Evolutionary conservation across 129 eudicot genomes (phyloP).

Genomic region (Saposhnikovia divaricata): DNA sequence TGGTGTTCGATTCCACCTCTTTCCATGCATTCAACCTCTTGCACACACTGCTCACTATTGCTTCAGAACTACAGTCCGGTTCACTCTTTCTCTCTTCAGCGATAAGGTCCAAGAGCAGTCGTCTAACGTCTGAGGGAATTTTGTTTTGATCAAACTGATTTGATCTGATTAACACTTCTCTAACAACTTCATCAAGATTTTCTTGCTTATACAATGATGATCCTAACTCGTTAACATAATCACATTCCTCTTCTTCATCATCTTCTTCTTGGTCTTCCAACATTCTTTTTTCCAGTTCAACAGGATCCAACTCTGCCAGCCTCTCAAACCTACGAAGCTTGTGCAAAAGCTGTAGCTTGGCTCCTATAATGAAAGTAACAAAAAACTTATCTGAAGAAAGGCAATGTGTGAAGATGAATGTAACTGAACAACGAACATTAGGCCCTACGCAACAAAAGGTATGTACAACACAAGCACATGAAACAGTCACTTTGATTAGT

Average conservation of each 20-base stretch:
- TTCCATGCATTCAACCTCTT: slow-evolving; percentile 67
- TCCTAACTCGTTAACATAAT: slow-evolving; percentile 9
- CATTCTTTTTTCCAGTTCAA: slow-evolving; percentile 80
- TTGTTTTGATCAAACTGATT: slow-evolving; percentile 21
- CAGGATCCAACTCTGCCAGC: slow-evolving; percentile 73
- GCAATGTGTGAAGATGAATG: not conserved
- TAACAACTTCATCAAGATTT: slow-evolving; percentile 16
- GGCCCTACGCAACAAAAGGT: not conserved
- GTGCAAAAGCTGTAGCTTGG: slow-evolving; percentile 60
- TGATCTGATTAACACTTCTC: slow-evolving; percentile 26
- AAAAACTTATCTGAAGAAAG: not conserved
- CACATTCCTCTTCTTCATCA: slow-evolving; percentile 10
- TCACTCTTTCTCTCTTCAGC: slow-evolving; percentile 39
- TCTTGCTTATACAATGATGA: slow-evolving; percentile 5
- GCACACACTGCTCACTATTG: slow-evolving; percentile 43
- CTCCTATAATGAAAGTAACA: slow-evolving; percentile 33
- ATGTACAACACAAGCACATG: not conserved
- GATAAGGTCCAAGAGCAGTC: slow-evolving; percentile 52
- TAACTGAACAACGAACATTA: not conserved
- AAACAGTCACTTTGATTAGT: slow-evolving; percentile 1
- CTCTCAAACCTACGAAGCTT: slow-evolving; percentile 80
- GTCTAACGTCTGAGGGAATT: slow-evolving; percentile 52
- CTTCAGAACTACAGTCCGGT: slow-evolving; percentile 15
- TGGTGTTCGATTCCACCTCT: slow-evolving; percentile 65
- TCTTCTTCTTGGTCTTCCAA: slow-evolving; percentile 40